These are phyloP conservation scores for Colletotrichum tabaci DNA, from an alignment of 2,329 filamentous ascomycete species.

Conservation along the genomic window DNA sequence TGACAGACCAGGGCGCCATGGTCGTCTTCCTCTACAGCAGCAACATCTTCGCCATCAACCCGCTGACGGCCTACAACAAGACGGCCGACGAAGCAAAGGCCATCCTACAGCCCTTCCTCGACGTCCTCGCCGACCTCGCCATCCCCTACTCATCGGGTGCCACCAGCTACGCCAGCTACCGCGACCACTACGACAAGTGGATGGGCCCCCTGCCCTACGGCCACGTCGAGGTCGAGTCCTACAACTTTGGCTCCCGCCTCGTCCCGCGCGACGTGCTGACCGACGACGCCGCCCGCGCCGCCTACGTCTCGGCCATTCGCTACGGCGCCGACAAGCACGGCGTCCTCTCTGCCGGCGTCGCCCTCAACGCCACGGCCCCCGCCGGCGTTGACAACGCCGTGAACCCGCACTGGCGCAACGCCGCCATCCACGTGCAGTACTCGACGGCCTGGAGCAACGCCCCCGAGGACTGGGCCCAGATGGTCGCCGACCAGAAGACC, in stretches of 20 bases:
- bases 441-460: constrained; percentile 41
- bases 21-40: constrained; percentile 64
- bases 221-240: constrained; percentile 65
- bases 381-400: constrained; percentile 39
- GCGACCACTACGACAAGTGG: constrained; percentile 61
- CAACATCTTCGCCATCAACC: constrained; percentile 61
- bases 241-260: constrained; percentile 58
- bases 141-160: constrained; percentile 48
- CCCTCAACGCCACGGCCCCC: constrained; percentile 42
- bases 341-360: constrained; percentile 44
- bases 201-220: constrained; percentile 59
- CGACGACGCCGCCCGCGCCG: constrained; percentile 48
- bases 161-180: constrained; percentile 49
- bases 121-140: constrained; percentile 54
- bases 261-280: constrained; percentile 55
- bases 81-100: constrained; percentile 57
- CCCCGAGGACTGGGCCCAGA: constrained; percentile 36
- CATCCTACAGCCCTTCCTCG: constrained; percentile 63
- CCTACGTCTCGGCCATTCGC: constrained; percentile 39
- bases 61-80: constrained; percentile 64
- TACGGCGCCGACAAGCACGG: constrained; percentile 37
- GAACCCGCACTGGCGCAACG: constrained; percentile 40
- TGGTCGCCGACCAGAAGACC: constrained; percentile 37
- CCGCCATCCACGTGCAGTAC: constrained; percentile 41
- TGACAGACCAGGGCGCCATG: constrained; percentile 66